Evolutionary conservation across 352 stramenopile species (phyloP), one percentile per base, ranked within the genome.

Genomic region (Achlya hypogyna): DNA sequence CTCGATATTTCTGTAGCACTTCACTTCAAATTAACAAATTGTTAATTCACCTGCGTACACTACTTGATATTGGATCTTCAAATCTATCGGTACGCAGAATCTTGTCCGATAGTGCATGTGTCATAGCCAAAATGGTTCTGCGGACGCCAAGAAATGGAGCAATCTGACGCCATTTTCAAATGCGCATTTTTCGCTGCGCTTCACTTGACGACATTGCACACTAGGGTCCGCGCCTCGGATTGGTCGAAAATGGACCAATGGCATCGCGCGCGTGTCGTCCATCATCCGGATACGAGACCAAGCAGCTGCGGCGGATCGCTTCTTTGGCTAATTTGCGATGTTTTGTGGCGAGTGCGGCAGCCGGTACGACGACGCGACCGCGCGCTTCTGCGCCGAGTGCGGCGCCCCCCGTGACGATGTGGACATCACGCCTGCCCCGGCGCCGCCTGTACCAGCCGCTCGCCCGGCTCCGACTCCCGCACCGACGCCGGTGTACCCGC

Each of bases 341-440:
- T 93, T 93, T 71, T 93, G 84, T 51, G 84, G 77, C 22, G 84
- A 93, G 74, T 93, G 84, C 65, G 84, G 84, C 54, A 83, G 89
- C 65, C 75, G 79, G 47, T 93, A 90, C 47, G 84, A 93, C 73
- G 89, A 91, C 70, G 79, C 78, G 29, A 84, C 72, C 40, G 80
- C 82, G 69, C 81, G 83, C 72, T 93, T 93, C 71, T 93, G 84
- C 70, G 84, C 84, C 56, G 84, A 93, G 69, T 93, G 84, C 49
- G 82, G 84, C 6, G 78, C 82, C 25, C 79, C 82, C 4, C 81
- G 84, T 18, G 82, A 91, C 63, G 79, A 52, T 28, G 14, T 59
- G 18, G 31, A 53, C 28, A 10, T 53, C 20, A 12, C 69, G 23
- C 12, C 63, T 4, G 25, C 70, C 2, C 52, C 32, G n/a, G 40